phyloP scores from a whole-genome alignment of 257 asterid species.

The Solanum habrochaites region DNA sequence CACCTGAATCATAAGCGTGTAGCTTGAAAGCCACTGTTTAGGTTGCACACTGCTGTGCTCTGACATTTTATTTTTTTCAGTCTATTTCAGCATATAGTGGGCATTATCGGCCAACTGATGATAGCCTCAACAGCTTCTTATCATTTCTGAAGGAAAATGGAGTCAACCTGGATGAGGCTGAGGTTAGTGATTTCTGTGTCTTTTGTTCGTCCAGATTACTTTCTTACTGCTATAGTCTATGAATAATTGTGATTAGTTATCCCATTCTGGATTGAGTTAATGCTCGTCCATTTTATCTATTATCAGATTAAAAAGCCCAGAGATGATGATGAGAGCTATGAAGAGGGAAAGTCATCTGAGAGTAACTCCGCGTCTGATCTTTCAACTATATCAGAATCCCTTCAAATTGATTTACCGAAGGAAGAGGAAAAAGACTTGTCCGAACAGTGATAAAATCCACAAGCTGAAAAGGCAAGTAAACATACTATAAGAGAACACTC shows the following conservation, averaged over 20 bases:
- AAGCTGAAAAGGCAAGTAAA: conserved; percentile 10
- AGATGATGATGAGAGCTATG: conserved; percentile 47
- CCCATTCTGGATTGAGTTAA: background rate
- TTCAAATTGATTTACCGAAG: conserved; percentile 8
- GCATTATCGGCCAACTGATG: conserved; percentile 92
- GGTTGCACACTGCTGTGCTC: background rate
- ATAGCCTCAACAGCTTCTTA: conserved; percentile 49
- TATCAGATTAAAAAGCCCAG: conserved; percentile 50
- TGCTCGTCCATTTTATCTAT: background rate
- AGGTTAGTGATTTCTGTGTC: conserved; percentile 35
- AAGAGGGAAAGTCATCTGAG: conserved; percentile 7
- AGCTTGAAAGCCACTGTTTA: background rate
- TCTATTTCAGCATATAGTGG: conserved; percentile 91
- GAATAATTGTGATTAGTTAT: background rate
- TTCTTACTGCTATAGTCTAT: background rate
- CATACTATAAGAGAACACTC: conserved; percentile 69
- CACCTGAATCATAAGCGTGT: background rate
- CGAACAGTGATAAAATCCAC: conserved; percentile 18
- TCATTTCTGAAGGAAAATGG: conserved; percentile 65
- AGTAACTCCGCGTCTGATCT: conserved; percentile 8
- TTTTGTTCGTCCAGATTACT: background rate
- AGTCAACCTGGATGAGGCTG: conserved; percentile 47
- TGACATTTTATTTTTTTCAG: conserved; percentile 24
- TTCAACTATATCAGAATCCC: conserved; percentile 16
- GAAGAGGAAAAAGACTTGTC: conserved; percentile 13